Conservation (phyloP, 192 early-diverging fungal species). For the Nowakowskiella sp. region DNA sequence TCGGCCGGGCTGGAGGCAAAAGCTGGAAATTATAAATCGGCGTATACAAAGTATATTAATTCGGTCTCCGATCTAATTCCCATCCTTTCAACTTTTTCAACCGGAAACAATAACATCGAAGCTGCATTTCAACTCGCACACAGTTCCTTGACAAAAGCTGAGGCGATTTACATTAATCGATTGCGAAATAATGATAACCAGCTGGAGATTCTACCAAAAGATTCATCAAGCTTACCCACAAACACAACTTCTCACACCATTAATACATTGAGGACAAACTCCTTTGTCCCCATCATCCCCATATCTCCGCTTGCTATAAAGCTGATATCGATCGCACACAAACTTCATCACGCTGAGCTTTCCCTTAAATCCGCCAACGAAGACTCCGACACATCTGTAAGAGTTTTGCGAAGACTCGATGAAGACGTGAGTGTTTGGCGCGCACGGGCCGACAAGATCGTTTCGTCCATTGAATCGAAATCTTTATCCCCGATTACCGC, state of each 20-base stretch:
- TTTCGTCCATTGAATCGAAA: neutral
- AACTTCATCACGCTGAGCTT: slow-evolving; percentile 2
- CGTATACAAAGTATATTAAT: too few species aligned
- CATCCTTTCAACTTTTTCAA: too few species aligned
- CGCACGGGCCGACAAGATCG: slow-evolving; percentile 8
- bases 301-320: slow-evolving; percentile 8
- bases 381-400: neutral
- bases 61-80: too few species aligned
- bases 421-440: slow-evolving; percentile 17
- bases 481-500: neutral
- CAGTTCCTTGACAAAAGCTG: slow-evolving; percentile 3
- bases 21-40: too few species aligned
- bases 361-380: slow-evolving; percentile 1
- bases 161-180: slow-evolving; percentile 9
- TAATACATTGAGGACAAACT: too few species aligned
- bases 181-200: neutral
- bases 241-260: slow-evolving; percentile 8
- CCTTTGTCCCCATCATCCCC: slow-evolving; percentile 6
- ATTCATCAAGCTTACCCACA: neutral
- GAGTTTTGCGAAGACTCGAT: slow-evolving; percentile 5
- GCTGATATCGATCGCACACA: slow-evolving; percentile 6
- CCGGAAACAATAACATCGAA: neutral
- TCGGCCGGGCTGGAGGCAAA: too few species aligned
- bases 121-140: slow-evolving; percentile 5
- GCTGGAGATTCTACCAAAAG: neutral